Evolutionary conservation across 2,329 filamentous ascomycete species (phyloP), one percentile per base, ranked within the genome.

Genomic region (Rutstroemia sp.): DNA sequence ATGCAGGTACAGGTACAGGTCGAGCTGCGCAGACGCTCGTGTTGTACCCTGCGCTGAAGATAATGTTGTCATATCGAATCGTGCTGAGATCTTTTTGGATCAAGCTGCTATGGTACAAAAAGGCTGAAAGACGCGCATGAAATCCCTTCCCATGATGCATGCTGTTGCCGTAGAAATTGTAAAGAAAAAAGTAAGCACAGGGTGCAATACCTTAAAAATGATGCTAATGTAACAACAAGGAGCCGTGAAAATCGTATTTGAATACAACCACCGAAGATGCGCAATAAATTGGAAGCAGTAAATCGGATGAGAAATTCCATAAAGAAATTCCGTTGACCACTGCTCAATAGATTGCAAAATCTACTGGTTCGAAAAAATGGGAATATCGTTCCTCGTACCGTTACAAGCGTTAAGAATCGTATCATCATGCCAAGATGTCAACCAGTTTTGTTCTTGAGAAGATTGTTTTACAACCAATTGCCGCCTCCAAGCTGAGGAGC

Each of bases 371-470:
- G 61, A 64, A 68, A 49, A 49, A 46, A 63, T 61, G 58, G 61
- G 61, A 69, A 57, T 59, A 61, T 67, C 65, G 57, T 68, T 61
- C 57, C 62, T 66, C 64, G 67, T 70, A 70, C 67, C 67, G 62
- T 70, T 70, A 70, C 67, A 70, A 63, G 62, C 65, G 65, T 68
- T 65, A 62, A 63, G 30, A 63, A 67, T 70, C 68, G 56, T 70
- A 58, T 65, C 66, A 58, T 69, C 67, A 57, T 69, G 61, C 62
- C 63, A 58, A 59, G 57, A 58, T 47, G 56, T 47, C 41, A 57
- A 57, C 19, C 34, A 49, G 37, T 42, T 47, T 48, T 42, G 21
- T 34, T 54, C 23, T 54, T 16, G 25, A 57, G 37, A 53, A 51
- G 42, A 48, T 27, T 41, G 48, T 51, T 48, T 67, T 63, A 69